A percentile compares a stretch with the other conserved stretches of the same genome.
phyloP scores from a whole-genome alignment of 2,329 filamentous ascomycete genomes.

The Aspergillus sp. region DNA sequence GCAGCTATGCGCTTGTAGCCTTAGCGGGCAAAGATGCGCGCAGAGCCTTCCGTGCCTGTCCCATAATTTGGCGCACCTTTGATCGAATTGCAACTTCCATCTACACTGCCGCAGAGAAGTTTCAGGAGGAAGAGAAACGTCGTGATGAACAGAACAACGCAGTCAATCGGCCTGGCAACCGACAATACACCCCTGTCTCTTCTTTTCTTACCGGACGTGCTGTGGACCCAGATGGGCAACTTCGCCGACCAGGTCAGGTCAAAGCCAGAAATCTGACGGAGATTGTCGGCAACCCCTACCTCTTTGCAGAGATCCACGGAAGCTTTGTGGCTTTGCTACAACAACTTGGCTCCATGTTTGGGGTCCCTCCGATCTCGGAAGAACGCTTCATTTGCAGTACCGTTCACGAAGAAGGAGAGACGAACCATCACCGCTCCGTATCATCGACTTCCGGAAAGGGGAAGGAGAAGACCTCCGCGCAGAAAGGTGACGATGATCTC shows the following conservation, averaged over 20 bases:
- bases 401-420: constrained; percentile 29
- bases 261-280: constrained; percentile 58
- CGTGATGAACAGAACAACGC: constrained; percentile 39
- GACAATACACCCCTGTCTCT: constrained; percentile 56
- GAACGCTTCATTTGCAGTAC: constrained; percentile 44
- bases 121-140: constrained; percentile 45
- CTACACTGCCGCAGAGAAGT: constrained; percentile 46
- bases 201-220: constrained; percentile 59
- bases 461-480: constrained; percentile 17
- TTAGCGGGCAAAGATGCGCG: constrained; percentile 55
- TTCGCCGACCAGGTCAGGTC: constrained; percentile 53
- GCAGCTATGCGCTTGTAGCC: constrained; percentile 58
- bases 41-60: constrained; percentile 47
- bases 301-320: constrained; percentile 58
- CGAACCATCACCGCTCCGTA: constrained; percentile 21
- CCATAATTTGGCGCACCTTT: constrained; percentile 55
- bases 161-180: constrained; percentile 25
- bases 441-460: constrained; percentile 21
- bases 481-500: constrained; percentile 30
- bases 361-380: constrained; percentile 43
- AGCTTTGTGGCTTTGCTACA: constrained; percentile 54
- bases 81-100: constrained; percentile 55
- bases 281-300: constrained; percentile 58
- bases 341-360: constrained; percentile 48
- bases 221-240: constrained; percentile 56